Percentiles rank a stretch among this genome's conserved stretches.
These are phyloP conservation scores for Lepidium africanum DNA, from an alignment of 345 rosid species.

Conservation along the genomic window DNA sequence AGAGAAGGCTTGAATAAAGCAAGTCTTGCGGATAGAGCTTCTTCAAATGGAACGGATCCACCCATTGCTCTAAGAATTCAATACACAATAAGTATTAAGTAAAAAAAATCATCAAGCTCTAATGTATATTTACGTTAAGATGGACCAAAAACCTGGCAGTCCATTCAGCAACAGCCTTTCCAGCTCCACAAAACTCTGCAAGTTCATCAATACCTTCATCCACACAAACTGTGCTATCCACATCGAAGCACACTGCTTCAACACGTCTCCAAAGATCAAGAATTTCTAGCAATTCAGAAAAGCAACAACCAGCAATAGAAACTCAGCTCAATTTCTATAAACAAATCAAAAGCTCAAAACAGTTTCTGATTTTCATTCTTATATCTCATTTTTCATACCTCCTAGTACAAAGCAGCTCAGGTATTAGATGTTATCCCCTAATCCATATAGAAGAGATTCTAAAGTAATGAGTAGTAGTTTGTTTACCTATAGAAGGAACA, in stretches of 20 bases:
- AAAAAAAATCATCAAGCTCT: constrained; percentile 5
- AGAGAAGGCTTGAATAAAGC: constrained; percentile 81
- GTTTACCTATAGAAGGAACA: constrained; percentile 52
- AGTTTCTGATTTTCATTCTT: too few species aligned
- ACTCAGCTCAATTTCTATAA: too few species aligned
- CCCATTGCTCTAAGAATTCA: constrained; percentile 71
- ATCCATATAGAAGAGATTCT: not conserved
- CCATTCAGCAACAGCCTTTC: constrained; percentile 95
- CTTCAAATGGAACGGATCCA: constrained; percentile 93
- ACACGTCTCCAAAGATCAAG: constrained; percentile 69
- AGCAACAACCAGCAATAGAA: too few species aligned
- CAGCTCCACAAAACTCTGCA: constrained; percentile 98
- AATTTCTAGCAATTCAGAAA: constrained; percentile 28
- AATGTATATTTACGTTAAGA: not conserved
- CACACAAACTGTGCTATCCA: constrained; percentile 92
- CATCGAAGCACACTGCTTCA: constrained; percentile 91
- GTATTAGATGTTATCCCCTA: not conserved
- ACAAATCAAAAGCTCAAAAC: too few species aligned
- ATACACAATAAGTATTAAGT: constrained; percentile 2
- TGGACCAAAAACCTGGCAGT: constrained; percentile 64
- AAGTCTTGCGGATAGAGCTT: constrained; percentile 86
- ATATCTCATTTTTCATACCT: not conserved
- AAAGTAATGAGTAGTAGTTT: not conserved
- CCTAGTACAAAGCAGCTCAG: not conserved
- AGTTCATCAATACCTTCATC: constrained; percentile 98